These are phyloP conservation scores for Hericium alpestre DNA, from an alignment of 768 basidiomycete genomes.

Conservation along the genomic window DNA sequence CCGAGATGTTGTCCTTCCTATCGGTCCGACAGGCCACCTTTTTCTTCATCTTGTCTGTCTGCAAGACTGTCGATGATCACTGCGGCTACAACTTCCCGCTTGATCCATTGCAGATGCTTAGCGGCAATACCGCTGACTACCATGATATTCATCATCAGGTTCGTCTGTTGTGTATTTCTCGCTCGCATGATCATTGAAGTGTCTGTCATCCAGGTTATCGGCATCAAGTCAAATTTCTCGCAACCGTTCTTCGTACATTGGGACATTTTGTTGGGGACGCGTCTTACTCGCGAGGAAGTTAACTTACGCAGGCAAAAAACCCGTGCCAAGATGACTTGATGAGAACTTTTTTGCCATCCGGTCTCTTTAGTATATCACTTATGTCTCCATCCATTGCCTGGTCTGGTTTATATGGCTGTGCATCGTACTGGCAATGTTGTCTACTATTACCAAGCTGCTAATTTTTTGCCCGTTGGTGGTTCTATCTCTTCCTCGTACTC, in stretches of 20 bases:
- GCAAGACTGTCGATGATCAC: constrained; percentile 95
- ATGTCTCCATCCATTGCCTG: background rate
- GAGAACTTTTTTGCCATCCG: background rate
- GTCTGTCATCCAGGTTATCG: constrained; percentile 39
- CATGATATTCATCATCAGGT: constrained; percentile 98
- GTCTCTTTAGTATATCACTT: background rate
- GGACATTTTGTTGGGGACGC: constrained; percentile 78
- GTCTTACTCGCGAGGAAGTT: constrained; percentile 65
- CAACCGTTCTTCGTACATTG: constrained; percentile 96
- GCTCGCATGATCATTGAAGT: background rate
- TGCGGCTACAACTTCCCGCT: constrained; percentile 85
- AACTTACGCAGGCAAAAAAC: constrained; percentile 28
- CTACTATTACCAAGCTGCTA: background rate
- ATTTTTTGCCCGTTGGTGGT: background rate
- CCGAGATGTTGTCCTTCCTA: constrained; percentile 60
- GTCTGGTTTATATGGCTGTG: too few relatives aligned
- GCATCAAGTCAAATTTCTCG: constrained; percentile 91
- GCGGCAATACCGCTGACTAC: constrained; percentile 87
- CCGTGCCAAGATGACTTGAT: background rate
- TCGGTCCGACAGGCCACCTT: constrained; percentile 74
- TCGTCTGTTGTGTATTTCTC: constrained; percentile 10
- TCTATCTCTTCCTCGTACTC: constrained; percentile 95
- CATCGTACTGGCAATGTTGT: too few relatives aligned
- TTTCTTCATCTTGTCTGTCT: constrained; percentile 71
- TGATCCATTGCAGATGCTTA: constrained; percentile 83